These are phyloP conservation scores for Terfezia claveryi DNA, from an alignment of 495 filamentous ascomycete genomes.

Conservation along the genomic window DNA sequence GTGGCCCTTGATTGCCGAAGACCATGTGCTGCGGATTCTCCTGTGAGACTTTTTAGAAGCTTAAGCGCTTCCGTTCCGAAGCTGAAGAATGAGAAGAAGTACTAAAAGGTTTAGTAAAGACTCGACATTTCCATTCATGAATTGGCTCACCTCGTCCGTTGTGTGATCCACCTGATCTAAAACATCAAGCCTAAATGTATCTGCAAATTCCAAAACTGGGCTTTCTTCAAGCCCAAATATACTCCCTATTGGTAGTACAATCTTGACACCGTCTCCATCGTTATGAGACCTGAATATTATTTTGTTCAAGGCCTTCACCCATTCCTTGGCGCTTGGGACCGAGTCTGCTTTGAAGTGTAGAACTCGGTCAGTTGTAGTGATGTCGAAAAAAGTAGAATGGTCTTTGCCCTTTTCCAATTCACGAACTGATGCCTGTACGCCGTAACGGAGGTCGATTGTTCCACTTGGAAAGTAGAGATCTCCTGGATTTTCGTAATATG, in stretches of 20 bases:
- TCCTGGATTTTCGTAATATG: slow-evolving; percentile 70
- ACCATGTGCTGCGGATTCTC: too few relatives aligned
- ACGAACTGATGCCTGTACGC: slow-evolving; percentile 52
- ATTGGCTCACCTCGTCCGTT: slow-evolving; percentile 60
- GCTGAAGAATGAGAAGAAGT: slow-evolving; percentile 90
- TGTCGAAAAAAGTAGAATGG: slow-evolving; percentile 41
- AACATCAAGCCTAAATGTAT: slow-evolving; percentile 83
- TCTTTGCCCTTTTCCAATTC: slow-evolving; percentile 37
- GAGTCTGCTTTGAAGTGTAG: slow-evolving; percentile 87
- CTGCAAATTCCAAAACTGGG: slow-evolving; percentile 73
- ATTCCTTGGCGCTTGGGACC: slow-evolving; percentile 73
- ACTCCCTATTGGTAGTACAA: slow-evolving; percentile 70
- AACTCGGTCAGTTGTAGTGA: slow-evolving; percentile 60
- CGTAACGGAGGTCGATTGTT: slow-evolving; percentile 81
- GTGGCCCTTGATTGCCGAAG: too few relatives aligned
- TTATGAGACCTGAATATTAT: slow-evolving; percentile 93
- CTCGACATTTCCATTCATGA: too few relatives aligned
- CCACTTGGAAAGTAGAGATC: slow-evolving; percentile 83
- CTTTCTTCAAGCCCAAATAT: slow-evolving; percentile 85
- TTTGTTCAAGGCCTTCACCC: slow-evolving; percentile 83
- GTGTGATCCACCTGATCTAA: slow-evolving; percentile 85
- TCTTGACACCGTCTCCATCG: slow-evolving; percentile 92
- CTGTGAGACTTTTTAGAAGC: slow-evolving; percentile 29
- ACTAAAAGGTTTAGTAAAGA: slow-evolving; percentile 31
- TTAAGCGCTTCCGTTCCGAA: slow-evolving; percentile 67